Conservation (phyloP, 73 alveolate genomes). For the Tetrahymena malaccensis region DNA sequence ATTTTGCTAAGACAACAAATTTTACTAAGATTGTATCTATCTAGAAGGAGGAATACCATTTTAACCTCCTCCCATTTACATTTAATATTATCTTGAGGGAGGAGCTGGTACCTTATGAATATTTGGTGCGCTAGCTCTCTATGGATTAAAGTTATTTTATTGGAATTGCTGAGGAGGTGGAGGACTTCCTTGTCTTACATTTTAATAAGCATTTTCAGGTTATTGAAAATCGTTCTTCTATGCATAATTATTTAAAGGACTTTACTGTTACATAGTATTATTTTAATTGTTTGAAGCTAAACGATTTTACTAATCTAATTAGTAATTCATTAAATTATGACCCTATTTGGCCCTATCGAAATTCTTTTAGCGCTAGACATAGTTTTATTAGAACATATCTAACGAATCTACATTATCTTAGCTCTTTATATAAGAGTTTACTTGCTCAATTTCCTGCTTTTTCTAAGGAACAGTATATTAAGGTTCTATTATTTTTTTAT, state of each 20-base stretch:
- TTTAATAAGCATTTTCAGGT: not conserved
- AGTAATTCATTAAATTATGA: not conserved
- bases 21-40: not conserved
- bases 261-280: not conserved
- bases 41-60: not conserved
- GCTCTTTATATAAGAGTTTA: not conserved
- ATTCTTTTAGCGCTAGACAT: not conserved
- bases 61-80: not conserved
- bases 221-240: not conserved
- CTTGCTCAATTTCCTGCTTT: not conserved
- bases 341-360: not conserved
- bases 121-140: not conserved
- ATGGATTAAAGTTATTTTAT: not conserved
- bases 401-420: not conserved
- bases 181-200: not conserved
- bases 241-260: not conserved
- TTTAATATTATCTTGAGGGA: not conserved
- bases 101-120: not conserved
- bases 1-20: not conserved
- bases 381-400: not conserved
- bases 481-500: not conserved
- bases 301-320: not conserved
- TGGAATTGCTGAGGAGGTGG: not conserved
- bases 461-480: not conserved
- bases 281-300: not conserved